phyloP scores from a whole-genome alignment of 768 basidiomycete genomes.

The Neoboletus brunneissimus region DNA sequence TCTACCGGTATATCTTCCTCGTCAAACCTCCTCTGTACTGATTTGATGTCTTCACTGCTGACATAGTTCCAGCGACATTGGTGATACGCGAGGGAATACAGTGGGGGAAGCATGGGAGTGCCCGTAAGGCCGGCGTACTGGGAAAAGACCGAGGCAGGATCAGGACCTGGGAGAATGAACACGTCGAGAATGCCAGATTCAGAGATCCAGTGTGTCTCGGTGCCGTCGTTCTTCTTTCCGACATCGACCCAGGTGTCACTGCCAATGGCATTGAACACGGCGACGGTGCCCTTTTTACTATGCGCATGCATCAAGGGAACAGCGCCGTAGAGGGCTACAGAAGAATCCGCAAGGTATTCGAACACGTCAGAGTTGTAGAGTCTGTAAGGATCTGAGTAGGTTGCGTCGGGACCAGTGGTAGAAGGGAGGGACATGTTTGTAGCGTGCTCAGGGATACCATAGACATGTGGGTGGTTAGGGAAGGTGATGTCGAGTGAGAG shows the following conservation, averaged over 20 bases:
- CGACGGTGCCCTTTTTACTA: conserved; percentile 82
- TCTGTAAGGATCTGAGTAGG: conserved; percentile 88
- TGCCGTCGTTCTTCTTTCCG: conserved; percentile 53
- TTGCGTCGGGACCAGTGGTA: conserved; percentile 74
- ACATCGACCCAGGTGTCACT: conserved; percentile 98
- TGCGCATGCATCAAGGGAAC: conserved; percentile 95
- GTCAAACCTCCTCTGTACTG: conserved; percentile 85
- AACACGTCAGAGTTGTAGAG: conserved; percentile 96
- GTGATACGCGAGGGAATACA: conserved; percentile 92
- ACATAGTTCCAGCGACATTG: conserved; percentile 99
- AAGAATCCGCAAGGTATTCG: conserved; percentile 82
- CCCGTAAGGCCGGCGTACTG: conserved; percentile 89
- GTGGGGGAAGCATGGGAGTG: conserved; percentile 79
- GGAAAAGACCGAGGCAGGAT: conserved; percentile 73
- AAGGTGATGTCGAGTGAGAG: conserved; percentile 91
- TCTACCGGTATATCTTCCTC: conserved; percentile 94
- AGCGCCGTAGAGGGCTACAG: conserved; percentile 84
- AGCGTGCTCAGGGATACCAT: conserved; percentile 96
- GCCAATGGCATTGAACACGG: conserved; percentile 79
- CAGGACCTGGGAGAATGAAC: conserved; percentile 91
- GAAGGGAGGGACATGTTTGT: conserved; percentile 85
- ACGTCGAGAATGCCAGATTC: conserved; percentile 96
- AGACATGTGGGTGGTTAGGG: conserved; percentile 87
- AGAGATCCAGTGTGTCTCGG: conserved; percentile 94
- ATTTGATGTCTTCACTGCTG: conserved; percentile 81